Evolutionary conservation across 495 filamentous ascomycete genomes (phyloP), one percentile per base, ranked within the genome.

Genomic region (Penicillium manginii): DNA sequence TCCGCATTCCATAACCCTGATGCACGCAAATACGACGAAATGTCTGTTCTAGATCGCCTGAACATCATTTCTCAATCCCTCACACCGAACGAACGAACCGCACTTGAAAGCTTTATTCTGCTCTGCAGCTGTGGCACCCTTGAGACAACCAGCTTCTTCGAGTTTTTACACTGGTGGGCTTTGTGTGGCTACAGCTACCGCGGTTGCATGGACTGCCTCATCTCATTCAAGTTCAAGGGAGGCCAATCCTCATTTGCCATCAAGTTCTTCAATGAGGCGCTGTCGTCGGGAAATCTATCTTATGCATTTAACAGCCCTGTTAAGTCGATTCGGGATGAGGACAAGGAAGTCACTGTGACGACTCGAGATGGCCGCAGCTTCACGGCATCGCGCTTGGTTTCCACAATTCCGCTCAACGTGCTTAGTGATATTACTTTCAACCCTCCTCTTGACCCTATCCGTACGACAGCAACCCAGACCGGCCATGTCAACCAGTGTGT

Each of bases 321-420:
- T 14, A 52, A 49, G 12, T 55, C 61, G 4, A 64, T 73, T 14
- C 50, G 39, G 4, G 61, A 67, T 17, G 42, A 52, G 18, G 58
- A 58, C 0, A 39, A 51, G 9, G 49, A 52, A 23, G 65, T 68
- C 11, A 61, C 47, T 0, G 14, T 68, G 6, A 58, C 50, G 1
- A 58, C 65, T 15, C 59, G 62, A 10, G 52, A 62, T 51, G 56
- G 63, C 7, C 48, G 42, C 9, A 49, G 43, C 11, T 67, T 56
- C 54, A 52, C 46, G 4, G 65, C 48, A 4, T 31, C 50, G 39
- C 55, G 61, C 33, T 49, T 70, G 32, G 53, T 74, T 10, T 65
- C 59, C 6, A 72, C 71, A 3, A 70, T 74, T 12, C 71, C 71
- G 0, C 46, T 74, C 11, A 68, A 70, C 18, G 71, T 73, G 11